Base-by-base conservation (phyloP, 768 basidiomycete genomes). In the Suillus occidentalis region DNA sequence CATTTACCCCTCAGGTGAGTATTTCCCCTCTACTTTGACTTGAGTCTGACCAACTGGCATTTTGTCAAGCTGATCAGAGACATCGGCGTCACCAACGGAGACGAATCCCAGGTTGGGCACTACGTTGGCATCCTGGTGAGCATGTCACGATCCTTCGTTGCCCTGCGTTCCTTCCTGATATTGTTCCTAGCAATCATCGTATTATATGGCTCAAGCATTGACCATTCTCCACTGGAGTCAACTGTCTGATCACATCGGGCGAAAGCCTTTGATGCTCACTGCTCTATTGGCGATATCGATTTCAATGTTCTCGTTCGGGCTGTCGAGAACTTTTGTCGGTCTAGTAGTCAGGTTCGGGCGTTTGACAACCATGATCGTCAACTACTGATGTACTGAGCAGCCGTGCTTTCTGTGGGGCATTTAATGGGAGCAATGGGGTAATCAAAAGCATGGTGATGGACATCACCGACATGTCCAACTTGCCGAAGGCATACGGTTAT, bases 1-100 rank as follows among this genome's bases (percentile, higher is more conserved):
- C 90, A 1, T 90, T 89, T 69, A 82, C 85, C 43, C 87, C 87
- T 3, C 84, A 89, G 77, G 87, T 87, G 68, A 37, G 82, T 62
- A 34, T 39, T 37, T 53, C 13, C 10, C 16, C 3, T 40, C 12
- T 53, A 34, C 62, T 63, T 55, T 31, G 20, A 34, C 3, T 36
- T 20, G 53, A 34, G n/a, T n/a, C 12, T 36, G 7, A 12, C 10
- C 61, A 55, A n/a, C 6, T 1, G 31, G 10, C 18, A 53, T 31
- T 53, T 31, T 49, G 58, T 36, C 47, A 63, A 65, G 64, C 34
- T 67, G 1, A 62, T 67, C 18, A 42, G 60, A 40, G 64, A 67
- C 42, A 61, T 65, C 13, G 64, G 66, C 10, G 73, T 80, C 49
- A 80, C 79, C 13, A 72, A 78, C 53, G 80, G 79, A 18, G 76